Base-by-base conservation (phyloP, 148 eudicot genomes). In the Linanthus parryae region DNA sequence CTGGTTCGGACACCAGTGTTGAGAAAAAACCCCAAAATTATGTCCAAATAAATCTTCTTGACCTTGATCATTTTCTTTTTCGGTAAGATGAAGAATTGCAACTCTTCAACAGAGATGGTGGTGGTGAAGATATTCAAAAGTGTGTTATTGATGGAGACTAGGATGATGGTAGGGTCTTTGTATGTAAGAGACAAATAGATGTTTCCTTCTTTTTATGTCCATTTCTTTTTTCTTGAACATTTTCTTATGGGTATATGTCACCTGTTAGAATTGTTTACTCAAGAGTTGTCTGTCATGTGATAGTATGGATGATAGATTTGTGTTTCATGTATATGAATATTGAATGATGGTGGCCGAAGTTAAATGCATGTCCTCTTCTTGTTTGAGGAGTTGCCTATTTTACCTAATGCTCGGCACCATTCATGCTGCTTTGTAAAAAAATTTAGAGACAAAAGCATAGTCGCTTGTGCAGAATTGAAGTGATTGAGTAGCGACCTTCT, bases 41-140 rank as follows among this genome's bases (percentile, higher is more conserved):
- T 45, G n/a, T 28, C 49, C 19, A 12, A 45, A 45, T 15, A 3
- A 22, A 15, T 24, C 25, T 45, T 2, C 9, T 16, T 17, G 23
- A 41, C 45, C 21, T 41, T 41, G 7, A 11, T 21, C 48, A 44
- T 20, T 44, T 44, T 23, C 17, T 48, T 48, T 48, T 28, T 9
- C 13, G 26, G 15, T 28, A n/a, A n/a, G n/a, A n/a, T n/a, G n/a
- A n/a, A n/a, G n/a, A n/a, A n/a, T n/a, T n/a, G n/a, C n/a, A n/a
- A n/a, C n/a, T 10, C 15, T 48, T 45, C 28, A 23, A 8, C 25
- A 28, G 6, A 28, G 20, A 27, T 45, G 19, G 10, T 48, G 28
- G 22, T 27, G 34, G 35, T 47, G 52, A 34, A 27, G 52, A 12
- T 7, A 34, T n/a, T 47, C 15, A 3, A 13, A 21, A 4, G 34